phyloP scores from a whole-genome alignment of 306 rosid genomes.

The Citrullus colocynthis region DNA sequence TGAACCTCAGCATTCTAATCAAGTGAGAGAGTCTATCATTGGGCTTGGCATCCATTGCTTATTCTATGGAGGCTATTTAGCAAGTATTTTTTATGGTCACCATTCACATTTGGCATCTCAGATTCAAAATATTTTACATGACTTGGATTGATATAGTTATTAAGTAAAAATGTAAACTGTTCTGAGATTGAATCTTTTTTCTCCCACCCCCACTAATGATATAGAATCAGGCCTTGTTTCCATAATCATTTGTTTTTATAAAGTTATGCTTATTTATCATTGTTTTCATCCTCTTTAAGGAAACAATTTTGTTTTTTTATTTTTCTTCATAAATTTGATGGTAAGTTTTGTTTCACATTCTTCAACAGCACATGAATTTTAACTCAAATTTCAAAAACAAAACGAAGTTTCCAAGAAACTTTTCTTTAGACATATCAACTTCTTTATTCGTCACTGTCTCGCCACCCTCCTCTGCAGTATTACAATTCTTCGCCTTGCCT shows the following conservation, averaged over 20 bases:
- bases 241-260: too few relatives aligned
- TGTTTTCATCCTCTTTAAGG: too few relatives aligned
- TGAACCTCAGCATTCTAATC: conserved; percentile 9
- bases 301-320: too few relatives aligned
- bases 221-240: background rate
- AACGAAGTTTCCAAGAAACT: too few relatives aligned
- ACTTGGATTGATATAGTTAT: background rate
- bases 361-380: too few relatives aligned
- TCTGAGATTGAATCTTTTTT: background rate
- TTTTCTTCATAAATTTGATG: too few relatives aligned
- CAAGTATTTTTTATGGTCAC: conserved; percentile 39
- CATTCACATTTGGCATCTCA: conserved; percentile 23
- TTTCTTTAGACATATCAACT: too few relatives aligned
- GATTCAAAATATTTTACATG: conserved; percentile 24
- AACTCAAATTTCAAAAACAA: too few relatives aligned
- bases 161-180: background rate
- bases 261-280: too few relatives aligned
- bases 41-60: conserved; percentile 51
- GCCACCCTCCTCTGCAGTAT: conserved; percentile 49
- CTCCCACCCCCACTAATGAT: too few relatives aligned
- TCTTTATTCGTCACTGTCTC: conserved; percentile 18
- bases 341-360: too few relatives aligned
- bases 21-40: conserved; percentile 15
- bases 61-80: conserved; percentile 48
- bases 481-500: conserved; percentile 57